phyloP scores from a whole-genome alignment of 106 monocot species.

The Apostasia ramifera region DNA sequence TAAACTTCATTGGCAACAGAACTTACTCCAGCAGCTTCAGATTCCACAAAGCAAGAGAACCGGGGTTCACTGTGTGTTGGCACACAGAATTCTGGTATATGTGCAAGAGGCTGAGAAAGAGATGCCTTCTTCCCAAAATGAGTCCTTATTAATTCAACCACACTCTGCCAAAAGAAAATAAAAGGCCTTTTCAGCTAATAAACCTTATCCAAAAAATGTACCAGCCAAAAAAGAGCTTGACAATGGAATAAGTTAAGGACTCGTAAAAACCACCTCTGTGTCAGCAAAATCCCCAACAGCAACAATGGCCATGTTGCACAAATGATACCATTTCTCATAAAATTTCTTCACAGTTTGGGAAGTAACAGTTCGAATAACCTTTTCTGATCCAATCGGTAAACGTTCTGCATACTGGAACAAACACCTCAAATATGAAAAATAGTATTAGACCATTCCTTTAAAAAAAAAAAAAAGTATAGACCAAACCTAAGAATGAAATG shows the following conservation, averaged over 20 bases:
- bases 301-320: constrained; percentile 89
- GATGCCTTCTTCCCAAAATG: constrained; percentile 84
- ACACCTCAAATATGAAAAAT: constrained; percentile 7
- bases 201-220: background rate
- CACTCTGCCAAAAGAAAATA: constrained; percentile 47
- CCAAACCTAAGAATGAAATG: background rate
- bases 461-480: background rate
- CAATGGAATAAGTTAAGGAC: background rate
- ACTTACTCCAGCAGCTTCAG: constrained; percentile 98
- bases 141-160: constrained; percentile 83
- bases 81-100: constrained; percentile 66
- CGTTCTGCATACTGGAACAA: constrained; percentile 89
- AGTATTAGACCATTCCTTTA: no score
- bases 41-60: constrained; percentile 97
- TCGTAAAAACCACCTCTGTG: constrained; percentile 49
- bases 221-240: constrained; percentile 8
- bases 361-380: constrained; percentile 83
- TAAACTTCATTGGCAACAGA: background rate
- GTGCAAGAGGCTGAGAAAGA: constrained; percentile 25
- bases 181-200: background rate
- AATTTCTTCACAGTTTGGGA: constrained; percentile 79
- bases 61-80: constrained; percentile 93
- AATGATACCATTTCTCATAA: constrained; percentile 90
- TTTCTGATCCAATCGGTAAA: constrained; percentile 89
- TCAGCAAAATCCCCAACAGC: constrained; percentile 93